These are phyloP conservation scores for Metschnikowia colocasiae DNA, from an alignment of 805 yeast species.

Conservation along the genomic window DNA sequence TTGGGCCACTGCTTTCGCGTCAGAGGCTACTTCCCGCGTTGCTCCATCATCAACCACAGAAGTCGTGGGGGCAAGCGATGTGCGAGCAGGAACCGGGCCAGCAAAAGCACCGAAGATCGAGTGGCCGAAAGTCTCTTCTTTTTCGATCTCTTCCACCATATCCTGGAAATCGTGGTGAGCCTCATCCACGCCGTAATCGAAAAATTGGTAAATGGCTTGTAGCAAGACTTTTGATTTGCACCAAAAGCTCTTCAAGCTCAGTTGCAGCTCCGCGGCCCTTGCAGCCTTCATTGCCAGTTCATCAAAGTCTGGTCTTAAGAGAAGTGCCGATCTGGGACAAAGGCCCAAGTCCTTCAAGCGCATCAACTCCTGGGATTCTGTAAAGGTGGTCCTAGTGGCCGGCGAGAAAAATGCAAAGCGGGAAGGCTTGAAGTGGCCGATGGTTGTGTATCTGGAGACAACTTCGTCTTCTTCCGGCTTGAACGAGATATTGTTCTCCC, in stretches of 20 bases:
- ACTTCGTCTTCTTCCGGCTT: conserved; percentile 13
- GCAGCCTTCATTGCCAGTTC: conserved; percentile 17
- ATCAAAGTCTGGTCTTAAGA: conserved; percentile 58
- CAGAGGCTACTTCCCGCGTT: not conserved
- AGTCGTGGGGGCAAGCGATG: not conserved
- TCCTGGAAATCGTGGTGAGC: conserved; percentile 14
- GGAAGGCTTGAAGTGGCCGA: conserved; percentile 52
- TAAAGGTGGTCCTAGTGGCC: conserved; percentile 46
- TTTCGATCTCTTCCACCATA: conserved; percentile 5
- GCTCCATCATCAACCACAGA: not conserved
- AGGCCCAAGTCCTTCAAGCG: conserved; percentile 54
- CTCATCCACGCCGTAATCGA: conserved; percentile 40
- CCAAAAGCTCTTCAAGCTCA: conserved; percentile 1
- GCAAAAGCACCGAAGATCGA: conserved; percentile 3
- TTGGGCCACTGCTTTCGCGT: not conserved
- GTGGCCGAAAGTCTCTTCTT: not conserved
- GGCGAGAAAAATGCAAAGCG: conserved; percentile 38
- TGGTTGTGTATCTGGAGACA: conserved; percentile 8
- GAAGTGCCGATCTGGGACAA: conserved; percentile 69
- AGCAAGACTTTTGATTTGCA: conserved; percentile 6
- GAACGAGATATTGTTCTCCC: conserved; percentile 11
- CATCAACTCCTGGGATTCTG: conserved; percentile 50
- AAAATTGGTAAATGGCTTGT: conserved; percentile 37
- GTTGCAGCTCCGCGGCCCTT: conserved; percentile 8
- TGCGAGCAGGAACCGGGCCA: conserved; percentile 1